Conservation (phyloP, 495 filamentous ascomycete species). For the Chaetomium cochliodes region DNA sequence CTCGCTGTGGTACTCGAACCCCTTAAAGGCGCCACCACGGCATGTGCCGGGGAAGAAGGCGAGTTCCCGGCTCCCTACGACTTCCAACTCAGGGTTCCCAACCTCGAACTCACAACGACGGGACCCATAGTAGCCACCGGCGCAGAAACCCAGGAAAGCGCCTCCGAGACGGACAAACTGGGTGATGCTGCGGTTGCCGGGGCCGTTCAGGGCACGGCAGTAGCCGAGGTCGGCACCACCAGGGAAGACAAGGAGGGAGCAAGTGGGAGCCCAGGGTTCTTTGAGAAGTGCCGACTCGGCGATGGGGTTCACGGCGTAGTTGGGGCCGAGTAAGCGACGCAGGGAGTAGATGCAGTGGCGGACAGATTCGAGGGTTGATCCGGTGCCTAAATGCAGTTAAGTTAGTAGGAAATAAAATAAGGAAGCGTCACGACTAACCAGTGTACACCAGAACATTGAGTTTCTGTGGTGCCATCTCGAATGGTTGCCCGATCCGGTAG, state of each 20-base stretch:
- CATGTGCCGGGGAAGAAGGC: conserved; percentile 85
- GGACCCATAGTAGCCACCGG: conserved; percentile 89
- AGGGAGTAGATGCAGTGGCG: conserved; percentile 86
- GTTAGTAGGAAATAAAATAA: conserved; percentile 16
- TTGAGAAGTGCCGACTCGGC: conserved; percentile 75
- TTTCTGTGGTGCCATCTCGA: conserved; percentile 57
- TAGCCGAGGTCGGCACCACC: conserved; percentile 95
- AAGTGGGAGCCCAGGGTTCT: conserved; percentile 87
- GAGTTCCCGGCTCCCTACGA: conserved; percentile 82
- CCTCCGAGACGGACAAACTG: conserved; percentile 87
- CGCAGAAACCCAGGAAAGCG: conserved; percentile 85
- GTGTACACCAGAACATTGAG: conserved; percentile 89
- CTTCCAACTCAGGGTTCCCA: conserved; percentile 75
- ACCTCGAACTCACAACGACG: conserved; percentile 86
- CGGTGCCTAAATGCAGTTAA: conserved; percentile 64
- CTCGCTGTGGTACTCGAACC: conserved; percentile 91
- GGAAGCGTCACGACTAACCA: conserved; percentile 51
- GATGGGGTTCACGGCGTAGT: conserved; percentile 89
- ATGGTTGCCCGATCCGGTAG: not conserved
- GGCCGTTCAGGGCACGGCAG: conserved; percentile 81
- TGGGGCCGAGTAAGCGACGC: conserved; percentile 82
- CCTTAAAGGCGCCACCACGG: conserved; percentile 81
- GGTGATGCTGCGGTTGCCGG: conserved; percentile 77
- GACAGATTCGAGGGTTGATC: conserved; percentile 82
- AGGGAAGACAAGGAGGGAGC: conserved; percentile 86